phyloP scores from a whole-genome alignment of 2,329 filamentous ascomycete species.

The Stagonosporopsis tanaceti region DNA sequence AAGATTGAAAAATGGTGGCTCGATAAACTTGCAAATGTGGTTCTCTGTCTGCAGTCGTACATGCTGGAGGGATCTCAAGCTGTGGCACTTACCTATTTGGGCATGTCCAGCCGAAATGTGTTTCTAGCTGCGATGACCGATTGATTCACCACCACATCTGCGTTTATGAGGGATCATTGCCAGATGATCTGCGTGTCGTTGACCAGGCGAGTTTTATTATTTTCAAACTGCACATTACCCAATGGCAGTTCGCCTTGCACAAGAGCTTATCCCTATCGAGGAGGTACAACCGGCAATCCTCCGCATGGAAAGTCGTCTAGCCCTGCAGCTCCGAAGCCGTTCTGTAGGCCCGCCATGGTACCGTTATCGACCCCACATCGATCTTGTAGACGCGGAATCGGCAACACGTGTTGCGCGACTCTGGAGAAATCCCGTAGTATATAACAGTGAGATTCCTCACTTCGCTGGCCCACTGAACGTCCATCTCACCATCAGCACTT shows the following conservation, averaged over 20 bases:
- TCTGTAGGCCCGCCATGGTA: constrained; percentile 8
- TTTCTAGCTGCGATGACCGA: not conserved
- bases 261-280: constrained; percentile 8
- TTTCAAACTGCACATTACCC: not conserved
- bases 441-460: not conserved
- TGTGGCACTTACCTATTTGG: constrained; percentile 1
- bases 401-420: constrained; percentile 6
- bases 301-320: constrained; percentile 3
- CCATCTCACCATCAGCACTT: not conserved
- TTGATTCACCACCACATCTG: not conserved
- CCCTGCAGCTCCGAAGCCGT: not conserved
- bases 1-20: not conserved
- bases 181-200: not conserved
- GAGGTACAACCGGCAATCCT: constrained; percentile 18
- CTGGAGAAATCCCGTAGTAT: constrained; percentile 2
- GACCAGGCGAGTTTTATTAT: not conserved
- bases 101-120: constrained; percentile 7
- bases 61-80: not conserved
- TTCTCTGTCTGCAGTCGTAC: not conserved
- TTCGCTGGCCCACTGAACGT: not conserved
- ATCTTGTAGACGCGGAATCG: constrained; percentile 19
- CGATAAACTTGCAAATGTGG: not conserved
- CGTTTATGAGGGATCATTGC: not conserved
- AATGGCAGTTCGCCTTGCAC: not conserved
- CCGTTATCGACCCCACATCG: constrained; percentile 19